These are phyloP conservation scores for Colletotrichum sp. DNA, from an alignment of 2,329 filamentous ascomycete genomes.

Conservation along the genomic window DNA sequence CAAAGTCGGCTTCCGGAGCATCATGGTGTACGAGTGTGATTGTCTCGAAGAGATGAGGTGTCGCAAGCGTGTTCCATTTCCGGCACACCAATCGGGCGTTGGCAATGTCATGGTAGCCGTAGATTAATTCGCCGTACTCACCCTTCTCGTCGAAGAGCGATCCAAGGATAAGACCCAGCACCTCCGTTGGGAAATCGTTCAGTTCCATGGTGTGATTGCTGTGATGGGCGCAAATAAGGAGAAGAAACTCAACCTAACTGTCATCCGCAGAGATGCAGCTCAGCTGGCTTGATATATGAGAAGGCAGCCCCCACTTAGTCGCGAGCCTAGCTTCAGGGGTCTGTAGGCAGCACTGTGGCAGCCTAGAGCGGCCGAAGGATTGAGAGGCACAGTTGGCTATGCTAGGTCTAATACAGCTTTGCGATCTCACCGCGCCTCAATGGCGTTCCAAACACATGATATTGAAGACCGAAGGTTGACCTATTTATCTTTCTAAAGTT, in stretches of 20 bases:
- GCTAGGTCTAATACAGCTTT: background rate
- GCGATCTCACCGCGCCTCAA: background rate
- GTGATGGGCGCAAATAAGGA: no score
- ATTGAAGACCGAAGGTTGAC: background rate
- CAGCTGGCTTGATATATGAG: background rate
- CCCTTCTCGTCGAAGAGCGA: background rate
- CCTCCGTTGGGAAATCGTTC: background rate
- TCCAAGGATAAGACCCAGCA: background rate
- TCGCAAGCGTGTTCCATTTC: slow-evolving; percentile 17
- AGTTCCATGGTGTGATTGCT: background rate
- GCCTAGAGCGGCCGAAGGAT: background rate
- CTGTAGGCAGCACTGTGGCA: background rate
- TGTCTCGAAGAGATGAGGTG: slow-evolving; percentile 7
- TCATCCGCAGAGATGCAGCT: background rate
- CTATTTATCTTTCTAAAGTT: rapidly evolving
- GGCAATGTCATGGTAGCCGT: background rate
- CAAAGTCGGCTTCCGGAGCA: background rate
- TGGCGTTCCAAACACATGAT: rapidly evolving
- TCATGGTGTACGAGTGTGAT: background rate
- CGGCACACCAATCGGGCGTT: slow-evolving; percentile 24
- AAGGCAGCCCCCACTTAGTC: background rate
- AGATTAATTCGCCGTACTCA: background rate
- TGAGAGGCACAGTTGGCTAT: background rate
- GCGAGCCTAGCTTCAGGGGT: background rate
- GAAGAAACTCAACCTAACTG: background rate